Base-by-base conservation (phyloP, 1,284 basidiomycete species). In the Pulchroboletus neoregius region DNA sequence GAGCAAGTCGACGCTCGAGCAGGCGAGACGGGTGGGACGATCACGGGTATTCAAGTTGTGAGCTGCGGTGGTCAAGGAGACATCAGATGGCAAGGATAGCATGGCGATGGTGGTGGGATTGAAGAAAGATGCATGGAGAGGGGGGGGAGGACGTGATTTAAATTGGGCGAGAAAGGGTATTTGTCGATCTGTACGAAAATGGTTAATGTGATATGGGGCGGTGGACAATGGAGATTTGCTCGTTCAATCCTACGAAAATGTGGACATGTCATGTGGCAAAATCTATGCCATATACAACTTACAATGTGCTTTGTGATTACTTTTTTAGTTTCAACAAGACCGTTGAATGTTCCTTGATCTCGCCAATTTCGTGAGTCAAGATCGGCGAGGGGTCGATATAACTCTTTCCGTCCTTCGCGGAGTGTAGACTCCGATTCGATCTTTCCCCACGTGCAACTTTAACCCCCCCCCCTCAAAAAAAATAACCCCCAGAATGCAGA, bases 1-100 rank as follows among this genome's bases (percentile, higher is more conserved):
- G 51, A 87, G 75, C 58, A 81, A 72, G 45, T 74, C 75, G 11
- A 65, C 62, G 16, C 68, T 64, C 0, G 82, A 81, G 30, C 65
- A 61, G 16, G 63, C 50, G 38, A 56, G 54, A 3, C 58, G 61
- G 46, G 71, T 59, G 50, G 62, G 58, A 37, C 57, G 60, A 48
- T 27, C 6, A 9, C 51, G 40, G 26, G 43, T n/a, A 3, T n/a
- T 37, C 2, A 63, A 1, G 44, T 49, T 56, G 23, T 60, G 52
- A 0, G 26, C 28, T 3, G 59, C 57, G 0, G 47, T 49, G 22
- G 58, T 50, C 11, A 62, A 18, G 33, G 20, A 4, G 20, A 2
- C 20, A 4, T 20, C 20, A 4, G 20, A 3, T 20, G 4, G 20
- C 20, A 20, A 20, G 20, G 20, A 20, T 18, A 11, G 6, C 20